Percentiles rank a stretch among this genome's conserved stretches.
Conservation (phyloP, 2,329 filamentous ascomycete species). For the Fusarium ambrosium region DNA sequence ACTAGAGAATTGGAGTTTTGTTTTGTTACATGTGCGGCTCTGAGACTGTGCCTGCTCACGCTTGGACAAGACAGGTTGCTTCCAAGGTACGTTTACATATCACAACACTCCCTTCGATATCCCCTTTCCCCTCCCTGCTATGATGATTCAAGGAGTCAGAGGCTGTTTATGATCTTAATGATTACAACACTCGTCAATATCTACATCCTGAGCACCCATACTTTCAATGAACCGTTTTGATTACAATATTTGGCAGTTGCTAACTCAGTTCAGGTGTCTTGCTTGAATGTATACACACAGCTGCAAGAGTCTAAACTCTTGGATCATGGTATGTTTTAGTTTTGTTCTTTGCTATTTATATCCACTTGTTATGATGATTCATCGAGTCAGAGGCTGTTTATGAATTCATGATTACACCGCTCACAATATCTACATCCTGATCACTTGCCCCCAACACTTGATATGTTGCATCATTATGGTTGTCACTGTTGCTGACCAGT, state of each 20-base stretch:
- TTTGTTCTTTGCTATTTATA: neutral
- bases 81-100: constrained; percentile 44
- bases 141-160: constrained; percentile 60
- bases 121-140: constrained; percentile 34
- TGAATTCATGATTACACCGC: constrained; percentile 55
- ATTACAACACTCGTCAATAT: constrained; percentile 52
- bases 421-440: constrained; percentile 47
- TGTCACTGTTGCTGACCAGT: constrained; percentile 17
- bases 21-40: constrained; percentile 48
- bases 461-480: neutral
- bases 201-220: constrained; percentile 37
- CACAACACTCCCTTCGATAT: neutral
- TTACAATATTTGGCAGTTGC: neutral
- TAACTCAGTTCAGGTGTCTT: constrained; percentile 11
- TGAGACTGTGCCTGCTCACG: constrained; percentile 43
- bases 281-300: neutral
- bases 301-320: neutral
- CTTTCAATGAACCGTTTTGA: constrained; percentile 1
- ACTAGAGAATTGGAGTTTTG: constrained; percentile 58
- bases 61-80: constrained; percentile 27
- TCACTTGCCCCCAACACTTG: neutral
- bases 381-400: constrained; percentile 63
- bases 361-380: constrained; percentile 51
- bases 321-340: constrained; percentile 39
- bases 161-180: constrained; percentile 60